Evolutionary conservation across 2,329 filamentous ascomycete genomes (phyloP), one percentile per base, ranked within the genome.

Genomic region (Fusarium mangiferae): DNA sequence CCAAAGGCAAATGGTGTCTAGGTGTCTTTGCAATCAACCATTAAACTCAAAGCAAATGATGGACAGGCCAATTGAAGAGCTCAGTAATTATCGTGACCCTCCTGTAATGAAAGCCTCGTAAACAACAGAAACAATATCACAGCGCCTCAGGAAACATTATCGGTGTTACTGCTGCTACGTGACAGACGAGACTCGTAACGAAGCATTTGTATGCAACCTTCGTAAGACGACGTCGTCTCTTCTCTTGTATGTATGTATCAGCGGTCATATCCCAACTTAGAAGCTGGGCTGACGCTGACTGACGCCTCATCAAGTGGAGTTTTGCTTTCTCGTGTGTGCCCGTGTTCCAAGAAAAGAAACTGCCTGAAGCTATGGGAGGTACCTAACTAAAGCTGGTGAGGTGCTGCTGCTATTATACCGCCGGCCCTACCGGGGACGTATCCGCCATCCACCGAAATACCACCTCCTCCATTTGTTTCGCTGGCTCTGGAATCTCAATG

Each of bases 291-390:
- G 72, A 65, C 63, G 71, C 59, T 74, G 58, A 62, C 63, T n/a
- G 26, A 51, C 56, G 56, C 57, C 49, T 48, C 54, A 56, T 36
- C 51, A 36, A 49, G 70, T 73, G 70, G 69, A 61, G 70, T 51
- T 35, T 73, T 70, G 59, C 60, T 36, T 61, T 66, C 66, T 42
- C 38, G 39, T 44, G 33, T 33, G 56, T 18, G 41, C 15, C n/a
- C n/a, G 24, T 72, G 68, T 74, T 69, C 72, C 68, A 74, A 62
- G 64, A 74, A 69, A 72, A 72, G 72, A 75, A 75, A 66, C 36
- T 26, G 35, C 35, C 51, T 54, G 35, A 18, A 55, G 51, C 35
- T 55, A 54, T 10, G 7, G 9, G 7, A 26, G 8, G 6, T 33
- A 18, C 26, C 26, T 26, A 26, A 26, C 26, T 26, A 26, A 26